These are phyloP conservation scores for Podospora fimiseda DNA, from an alignment of 495 filamentous ascomycete genomes.

Conservation along the genomic window DNA sequence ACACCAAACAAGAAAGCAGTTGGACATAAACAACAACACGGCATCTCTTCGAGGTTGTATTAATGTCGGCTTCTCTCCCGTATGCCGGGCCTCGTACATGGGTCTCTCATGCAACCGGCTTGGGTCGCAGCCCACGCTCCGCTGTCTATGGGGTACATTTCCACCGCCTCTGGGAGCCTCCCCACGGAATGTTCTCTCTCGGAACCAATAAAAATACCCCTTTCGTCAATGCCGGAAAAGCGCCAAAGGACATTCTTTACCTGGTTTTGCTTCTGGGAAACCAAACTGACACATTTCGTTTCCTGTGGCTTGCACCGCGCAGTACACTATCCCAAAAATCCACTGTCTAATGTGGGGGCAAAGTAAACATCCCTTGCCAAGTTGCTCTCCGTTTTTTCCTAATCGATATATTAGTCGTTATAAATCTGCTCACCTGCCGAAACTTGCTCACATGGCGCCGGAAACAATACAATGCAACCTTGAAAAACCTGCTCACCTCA, in stretches of 20 bases:
- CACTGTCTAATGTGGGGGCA: no score
- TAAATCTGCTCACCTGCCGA: constrained; percentile 5
- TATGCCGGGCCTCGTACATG: not conserved
- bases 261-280: not conserved
- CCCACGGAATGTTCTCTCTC: not conserved
- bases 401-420: not conserved
- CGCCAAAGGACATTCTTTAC: not conserved
- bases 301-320: not conserved
- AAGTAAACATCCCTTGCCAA: not conserved
- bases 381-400: not conserved
- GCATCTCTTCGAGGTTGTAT: constrained; percentile 3
- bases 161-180: not conserved
- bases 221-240: no score
- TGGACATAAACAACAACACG: not conserved
- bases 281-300: not conserved
- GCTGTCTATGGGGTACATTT: not conserved
- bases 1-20: not conserved
- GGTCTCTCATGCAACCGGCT: constrained; percentile 1
- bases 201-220: no score
- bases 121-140: constrained; percentile 4
- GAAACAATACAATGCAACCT: not conserved
- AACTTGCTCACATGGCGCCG: constrained; percentile 2
- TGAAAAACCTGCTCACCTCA: no score
- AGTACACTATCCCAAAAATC: no score
- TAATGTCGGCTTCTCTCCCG: constrained; percentile 5